These are phyloP conservation scores for Umbellularia californica DNA, from an alignment of 164 flowering plant species.

Conservation along the genomic window DNA sequence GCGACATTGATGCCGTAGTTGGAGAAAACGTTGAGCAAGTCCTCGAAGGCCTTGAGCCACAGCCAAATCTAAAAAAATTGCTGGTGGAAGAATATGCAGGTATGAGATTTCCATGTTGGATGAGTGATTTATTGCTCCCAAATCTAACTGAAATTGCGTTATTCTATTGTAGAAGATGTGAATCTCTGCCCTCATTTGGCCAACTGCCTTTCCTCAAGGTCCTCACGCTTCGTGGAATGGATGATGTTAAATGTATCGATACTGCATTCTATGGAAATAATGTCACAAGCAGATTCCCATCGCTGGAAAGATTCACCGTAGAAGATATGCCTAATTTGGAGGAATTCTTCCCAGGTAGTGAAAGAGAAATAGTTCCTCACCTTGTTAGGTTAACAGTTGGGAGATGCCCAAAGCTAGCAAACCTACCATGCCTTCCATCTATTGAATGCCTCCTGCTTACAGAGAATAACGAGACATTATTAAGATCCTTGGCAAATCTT, in stretches of 20 bases:
- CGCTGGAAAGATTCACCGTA: too few species aligned
- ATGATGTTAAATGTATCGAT: not conserved
- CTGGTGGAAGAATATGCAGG: not conserved
- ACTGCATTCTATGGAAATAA: too few species aligned
- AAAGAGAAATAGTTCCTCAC: not conserved
- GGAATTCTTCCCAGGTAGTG: not conserved
- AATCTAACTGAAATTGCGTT: not conserved
- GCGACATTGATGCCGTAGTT: not conserved
- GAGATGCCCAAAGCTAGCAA: constrained; percentile 2
- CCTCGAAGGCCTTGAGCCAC: constrained; percentile 4
- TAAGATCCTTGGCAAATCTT: not conserved
- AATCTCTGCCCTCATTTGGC: not conserved
- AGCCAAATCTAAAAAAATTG: constrained; percentile 1
- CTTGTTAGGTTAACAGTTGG: not conserved
- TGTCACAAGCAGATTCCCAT: too few species aligned
- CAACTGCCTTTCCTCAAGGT: not conserved
- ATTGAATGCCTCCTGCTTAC: not conserved
- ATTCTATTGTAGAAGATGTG: not conserved
- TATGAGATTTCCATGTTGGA: constrained; percentile 1
- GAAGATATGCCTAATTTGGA: not conserved
- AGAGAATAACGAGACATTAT: not conserved
- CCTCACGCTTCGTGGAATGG: not conserved
- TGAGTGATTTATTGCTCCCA: not conserved
- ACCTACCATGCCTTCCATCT: not conserved
- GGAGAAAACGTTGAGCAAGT: not conserved